Percentiles rank a stretch among this genome's conserved stretches.
These are phyloP conservation scores for Penicillium digitatum DNA, from an alignment of 2,329 filamentous ascomycete species.

Conservation along the genomic window DNA sequence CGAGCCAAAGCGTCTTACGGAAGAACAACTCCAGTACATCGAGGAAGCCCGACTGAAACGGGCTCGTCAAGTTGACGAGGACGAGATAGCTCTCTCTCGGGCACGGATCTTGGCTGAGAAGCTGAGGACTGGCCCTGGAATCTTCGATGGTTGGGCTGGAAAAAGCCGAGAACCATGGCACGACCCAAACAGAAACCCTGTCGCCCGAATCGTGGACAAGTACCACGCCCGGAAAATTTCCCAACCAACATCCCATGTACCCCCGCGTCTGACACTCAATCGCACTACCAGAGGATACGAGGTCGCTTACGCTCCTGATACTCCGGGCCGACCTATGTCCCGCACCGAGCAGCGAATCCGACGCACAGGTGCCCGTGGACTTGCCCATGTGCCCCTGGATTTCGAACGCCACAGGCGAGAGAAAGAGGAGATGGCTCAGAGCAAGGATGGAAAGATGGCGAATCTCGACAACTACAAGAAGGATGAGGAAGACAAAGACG, in stretches of 20 bases:
- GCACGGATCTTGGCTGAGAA: constrained; percentile 42
- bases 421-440: not conserved
- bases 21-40: constrained; percentile 15
- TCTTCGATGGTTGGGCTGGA: constrained; percentile 27
- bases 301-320: constrained; percentile 40
- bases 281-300: constrained; percentile 30
- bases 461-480: not conserved
- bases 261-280: not conserved
- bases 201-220: constrained; percentile 1
- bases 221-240: not conserved
- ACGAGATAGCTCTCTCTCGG: constrained; percentile 41
- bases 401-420: constrained; percentile 22
- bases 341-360: constrained; percentile 44
- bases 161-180: constrained; percentile 27
- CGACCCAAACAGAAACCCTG: not conserved
- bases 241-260: not conserved
- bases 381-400: constrained; percentile 42
- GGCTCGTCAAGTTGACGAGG: constrained; percentile 36
- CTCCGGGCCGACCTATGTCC: constrained; percentile 39
- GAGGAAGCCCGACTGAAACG: constrained; percentile 19
- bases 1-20: constrained; percentile 21
- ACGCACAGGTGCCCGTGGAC: constrained; percentile 41
- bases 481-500: not conserved
- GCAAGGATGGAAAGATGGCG: not conserved
- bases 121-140: constrained; percentile 35